Conservation (phyloP, 106 monocot species). For the Chionographis japonica region DNA sequence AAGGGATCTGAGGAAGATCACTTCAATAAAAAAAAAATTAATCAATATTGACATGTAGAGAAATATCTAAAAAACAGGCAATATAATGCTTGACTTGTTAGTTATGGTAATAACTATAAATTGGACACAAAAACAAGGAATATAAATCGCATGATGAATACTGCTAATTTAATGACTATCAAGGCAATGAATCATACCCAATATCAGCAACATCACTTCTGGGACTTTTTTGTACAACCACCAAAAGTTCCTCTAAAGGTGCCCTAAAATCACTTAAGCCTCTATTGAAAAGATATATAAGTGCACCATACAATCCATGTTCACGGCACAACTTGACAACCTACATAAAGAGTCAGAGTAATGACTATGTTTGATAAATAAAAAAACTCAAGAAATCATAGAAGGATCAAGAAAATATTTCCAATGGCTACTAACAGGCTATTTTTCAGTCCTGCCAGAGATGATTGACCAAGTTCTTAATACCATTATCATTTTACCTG, state of each 20-base stretch:
- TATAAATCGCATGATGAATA: no score
- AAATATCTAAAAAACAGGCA: no score
- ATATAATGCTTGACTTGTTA: no score
- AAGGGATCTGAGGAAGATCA: no score
- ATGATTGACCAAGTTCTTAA: neutral
- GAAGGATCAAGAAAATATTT: neutral
- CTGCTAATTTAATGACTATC: neutral
- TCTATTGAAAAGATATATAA: conserved; percentile 93
- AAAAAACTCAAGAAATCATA: neutral
- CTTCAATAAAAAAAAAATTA: no score
- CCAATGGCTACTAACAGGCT: neutral
- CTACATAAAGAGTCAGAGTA: conserved; percentile 29
- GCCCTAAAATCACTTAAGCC: conserved; percentile 85
- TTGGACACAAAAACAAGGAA: no score
- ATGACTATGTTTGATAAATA: neutral
- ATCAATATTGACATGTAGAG: no score
- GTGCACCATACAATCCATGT: conserved; percentile 88
- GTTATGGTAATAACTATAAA: no score
- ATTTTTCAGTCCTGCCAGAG: neutral
- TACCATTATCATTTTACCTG: conserved; percentile 47
- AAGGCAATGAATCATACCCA: conserved; percentile 40
- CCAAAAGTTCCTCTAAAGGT: conserved; percentile 89
- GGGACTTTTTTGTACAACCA: conserved; percentile 51
- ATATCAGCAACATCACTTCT: conserved; percentile 44
- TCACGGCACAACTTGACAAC: conserved; percentile 91